Conservation (phyloP, 2,329 filamentous ascomycete species). For the Dactylellina haptotyla region DNA sequence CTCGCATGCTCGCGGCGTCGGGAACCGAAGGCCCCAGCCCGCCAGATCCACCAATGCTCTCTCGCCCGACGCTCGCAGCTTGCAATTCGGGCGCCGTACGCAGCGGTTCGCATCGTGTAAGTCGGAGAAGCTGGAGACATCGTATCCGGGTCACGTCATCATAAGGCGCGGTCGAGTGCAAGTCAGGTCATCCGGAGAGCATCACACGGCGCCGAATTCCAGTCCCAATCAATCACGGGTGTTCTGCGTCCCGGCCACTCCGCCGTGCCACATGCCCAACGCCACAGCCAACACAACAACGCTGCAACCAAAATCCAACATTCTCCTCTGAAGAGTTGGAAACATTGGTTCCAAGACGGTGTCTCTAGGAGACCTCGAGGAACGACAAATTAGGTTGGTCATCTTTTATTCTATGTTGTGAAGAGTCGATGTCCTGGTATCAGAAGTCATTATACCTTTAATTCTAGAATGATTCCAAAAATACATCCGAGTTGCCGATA, state of each 20-base stretch:
- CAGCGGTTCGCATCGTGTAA: not conserved
- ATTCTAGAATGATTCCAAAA: too few relatives aligned
- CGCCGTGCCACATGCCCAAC: not conserved
- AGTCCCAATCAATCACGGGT: not conserved
- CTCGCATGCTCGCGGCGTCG: conserved; percentile 22
- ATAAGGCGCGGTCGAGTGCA: conserved; percentile 8
- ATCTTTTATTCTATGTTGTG: too few relatives aligned
- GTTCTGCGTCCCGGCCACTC: not conserved
- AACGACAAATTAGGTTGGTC: too few relatives aligned
- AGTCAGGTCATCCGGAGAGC: not conserved
- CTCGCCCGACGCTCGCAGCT: conserved; percentile 20
- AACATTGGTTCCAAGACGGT: too few relatives aligned
- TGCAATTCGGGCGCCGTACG: conserved; percentile 3
- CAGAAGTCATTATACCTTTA: too few relatives aligned
- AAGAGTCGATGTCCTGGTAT: too few relatives aligned
- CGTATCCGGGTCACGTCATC: conserved; percentile 27
- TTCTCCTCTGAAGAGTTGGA: too few relatives aligned
- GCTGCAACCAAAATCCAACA: not conserved
- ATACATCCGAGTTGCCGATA: too few relatives aligned
- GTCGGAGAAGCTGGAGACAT: not conserved
- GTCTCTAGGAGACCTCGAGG: too few relatives aligned
- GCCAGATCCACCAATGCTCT: not conserved
- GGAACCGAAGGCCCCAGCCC: conserved; percentile 43
- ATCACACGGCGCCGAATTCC: not conserved
- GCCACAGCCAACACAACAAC: not conserved